A percentile compares a stretch with the other conserved stretches of the same genome.
Evolutionary conservation across 805 yeast genomes (phyloP).

Genomic region (Peterozyma xylosa): DNA sequence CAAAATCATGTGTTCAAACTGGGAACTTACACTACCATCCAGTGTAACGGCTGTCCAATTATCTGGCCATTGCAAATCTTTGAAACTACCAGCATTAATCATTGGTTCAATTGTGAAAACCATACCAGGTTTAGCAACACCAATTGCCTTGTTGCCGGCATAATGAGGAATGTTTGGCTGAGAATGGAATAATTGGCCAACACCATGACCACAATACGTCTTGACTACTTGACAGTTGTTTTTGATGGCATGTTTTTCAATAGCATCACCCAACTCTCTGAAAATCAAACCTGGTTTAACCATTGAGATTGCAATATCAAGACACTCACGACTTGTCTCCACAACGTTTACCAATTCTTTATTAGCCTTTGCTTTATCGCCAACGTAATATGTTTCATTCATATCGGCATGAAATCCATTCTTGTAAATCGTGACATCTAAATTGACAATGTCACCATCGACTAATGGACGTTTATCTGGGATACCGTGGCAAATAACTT

Average conservation of each 20-base stretch:
- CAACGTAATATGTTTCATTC: constrained; percentile 95
- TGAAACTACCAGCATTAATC: constrained; percentile 79
- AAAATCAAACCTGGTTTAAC: constrained; percentile 92
- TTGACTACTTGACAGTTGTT: constrained; percentile 82
- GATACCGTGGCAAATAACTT: constrained; percentile 94
- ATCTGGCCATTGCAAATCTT: constrained; percentile 91
- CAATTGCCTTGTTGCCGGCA: constrained; percentile 87
- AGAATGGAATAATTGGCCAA: constrained; percentile 78
- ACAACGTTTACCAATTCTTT: constrained; percentile 82
- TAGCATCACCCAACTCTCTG: constrained; percentile 79
- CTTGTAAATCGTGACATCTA: constrained; percentile 80
- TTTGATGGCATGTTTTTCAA: constrained; percentile 77
- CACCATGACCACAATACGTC: constrained; percentile 92
- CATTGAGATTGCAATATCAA: constrained; percentile 72
- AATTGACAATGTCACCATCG: constrained; percentile 92
- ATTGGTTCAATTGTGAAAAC: constrained; percentile 97
- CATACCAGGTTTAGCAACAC: constrained; percentile 93
- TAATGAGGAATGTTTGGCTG: constrained; percentile 93
- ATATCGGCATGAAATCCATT: constrained; percentile 91
- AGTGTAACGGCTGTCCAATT: constrained; percentile 92
- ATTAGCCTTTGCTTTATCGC: constrained; percentile 75
- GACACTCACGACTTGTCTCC: constrained; percentile 83
- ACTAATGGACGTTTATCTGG: constrained; percentile 83
- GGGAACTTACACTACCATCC: constrained; percentile 88
- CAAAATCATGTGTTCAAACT: constrained; percentile 87